A percentile compares a stretch with the other conserved stretches of the same genome.
Evolutionary conservation across 352 stramenopile species (phyloP).

Genomic region (Elongisporangium undulatum): DNA sequence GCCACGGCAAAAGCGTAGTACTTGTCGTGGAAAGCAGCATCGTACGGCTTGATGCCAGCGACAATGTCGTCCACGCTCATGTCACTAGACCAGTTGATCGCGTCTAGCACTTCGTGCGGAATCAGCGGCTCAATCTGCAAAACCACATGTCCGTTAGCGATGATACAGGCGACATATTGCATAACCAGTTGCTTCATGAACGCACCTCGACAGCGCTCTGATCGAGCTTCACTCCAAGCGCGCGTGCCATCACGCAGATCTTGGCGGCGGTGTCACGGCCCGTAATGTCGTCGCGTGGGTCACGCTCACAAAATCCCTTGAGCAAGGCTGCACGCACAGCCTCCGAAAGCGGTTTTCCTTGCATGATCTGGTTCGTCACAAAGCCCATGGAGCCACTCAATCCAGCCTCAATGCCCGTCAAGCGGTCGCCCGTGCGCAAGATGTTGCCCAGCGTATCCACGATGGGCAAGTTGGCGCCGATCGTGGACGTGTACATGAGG

Average conservation of each 20-base stretch:
- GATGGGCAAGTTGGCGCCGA: conserved; percentile 64
- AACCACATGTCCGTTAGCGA: neutral
- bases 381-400: conserved; percentile 75
- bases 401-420: conserved; percentile 48
- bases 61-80: conserved; percentile 47
- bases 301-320: conserved; percentile 62
- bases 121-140: conserved; percentile 43
- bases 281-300: conserved; percentile 66
- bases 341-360: conserved; percentile 50
- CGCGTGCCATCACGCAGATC: conserved; percentile 60
- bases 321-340: conserved; percentile 43
- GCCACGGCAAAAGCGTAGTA: conserved; percentile 41
- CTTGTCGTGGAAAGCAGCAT: conserved; percentile 47
- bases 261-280: conserved; percentile 66
- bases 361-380: conserved; percentile 72
- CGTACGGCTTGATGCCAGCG: conserved; percentile 40
- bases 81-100: conserved; percentile 38
- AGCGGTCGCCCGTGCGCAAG: conserved; percentile 61
- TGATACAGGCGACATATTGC: neutral
- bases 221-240: conserved; percentile 51
- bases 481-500: conserved; percentile 79
- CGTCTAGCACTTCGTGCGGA: conserved; percentile 32
- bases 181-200: neutral
- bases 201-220: conserved; percentile 31
- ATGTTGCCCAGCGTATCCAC: conserved; percentile 76